Percentiles rank a stretch among this genome's conserved stretches.
Evolutionary conservation across 129 eudicot genomes (phyloP).

Genomic region (Chrysanthemum makinoi): DNA sequence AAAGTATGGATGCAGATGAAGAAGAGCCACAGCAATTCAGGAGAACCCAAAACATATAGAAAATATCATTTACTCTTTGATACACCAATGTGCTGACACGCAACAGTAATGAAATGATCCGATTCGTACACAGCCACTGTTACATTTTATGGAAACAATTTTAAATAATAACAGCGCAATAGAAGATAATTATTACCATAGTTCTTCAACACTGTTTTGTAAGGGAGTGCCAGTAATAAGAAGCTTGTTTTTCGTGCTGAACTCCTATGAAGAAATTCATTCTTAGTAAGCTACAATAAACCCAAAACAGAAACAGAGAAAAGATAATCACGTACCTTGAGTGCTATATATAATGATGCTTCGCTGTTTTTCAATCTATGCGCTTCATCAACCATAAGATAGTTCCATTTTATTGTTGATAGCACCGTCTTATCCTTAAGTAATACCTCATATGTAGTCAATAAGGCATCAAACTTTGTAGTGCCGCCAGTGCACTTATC

Average conservation of each 20-base stretch:
- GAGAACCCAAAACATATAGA: not conserved
- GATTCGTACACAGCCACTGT: not conserved
- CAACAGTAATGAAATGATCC: not conserved
- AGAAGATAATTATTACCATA: constrained; percentile 57
- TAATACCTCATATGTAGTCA: constrained; percentile 95
- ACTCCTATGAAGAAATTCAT: constrained; percentile 54
- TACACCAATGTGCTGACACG: not conserved
- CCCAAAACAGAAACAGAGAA: constrained; percentile 6
- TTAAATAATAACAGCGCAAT: not conserved
- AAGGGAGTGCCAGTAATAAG: constrained; percentile 97
- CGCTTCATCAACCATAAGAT: constrained; percentile 99
- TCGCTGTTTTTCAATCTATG: constrained; percentile 97
- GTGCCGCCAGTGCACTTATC: constrained; percentile 58
- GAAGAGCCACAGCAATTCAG: not conserved
- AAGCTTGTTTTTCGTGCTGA: constrained; percentile 98
- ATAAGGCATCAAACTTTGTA: constrained; percentile 79
- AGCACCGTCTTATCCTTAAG: constrained; percentile 87
- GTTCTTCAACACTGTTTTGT: constrained; percentile 98
- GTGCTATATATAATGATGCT: constrained; percentile 87
- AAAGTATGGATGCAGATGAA: not conserved
- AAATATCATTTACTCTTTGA: not conserved
- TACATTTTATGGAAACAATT: constrained; percentile 5
- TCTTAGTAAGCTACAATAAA: constrained; percentile 1
- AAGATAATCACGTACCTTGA: constrained; percentile 47
- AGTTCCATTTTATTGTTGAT: constrained; percentile 93